Evolutionary conservation across 768 basidiomycete genomes (phyloP), one percentile per base, ranked within the genome.

Genomic region (Paxillus rubicundulus): DNA sequence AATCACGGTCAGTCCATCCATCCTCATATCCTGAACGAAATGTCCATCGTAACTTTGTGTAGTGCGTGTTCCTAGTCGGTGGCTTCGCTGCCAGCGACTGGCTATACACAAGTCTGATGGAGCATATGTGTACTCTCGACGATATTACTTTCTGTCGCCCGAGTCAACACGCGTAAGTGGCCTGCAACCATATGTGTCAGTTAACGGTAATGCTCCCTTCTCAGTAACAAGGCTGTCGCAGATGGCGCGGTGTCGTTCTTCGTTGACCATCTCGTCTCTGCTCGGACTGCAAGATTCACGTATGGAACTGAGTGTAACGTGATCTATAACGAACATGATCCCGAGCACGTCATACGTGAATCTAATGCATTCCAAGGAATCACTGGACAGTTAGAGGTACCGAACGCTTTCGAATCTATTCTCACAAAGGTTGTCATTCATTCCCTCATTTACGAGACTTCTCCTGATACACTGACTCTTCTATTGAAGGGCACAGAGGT

Each of bases 31-130:
- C 27, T 34, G 40, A n/a, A 14, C 14, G 21, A 16, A 12, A 34
- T 16, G 9, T 9, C 30, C n/a, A 55, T 9, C 4, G 18, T 41
- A 5, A 30, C 24, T 5, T 33, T 9, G n/a, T 30, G 37, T 42
- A 62, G 61, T 46, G 63, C 9, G 66, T 74, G 16, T 71, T 77
- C 43, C 71, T 82, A 2, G 77, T 79, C 1, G 77, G 78, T 12
- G 76, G 77, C 0, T 78, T 79, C 55, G 71, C 72, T 9, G 73
- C 75, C 3, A 77, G 70, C 44, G 70, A 73, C 34, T 77, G 70
- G 67, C 61, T 79, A 8, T 76, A 72, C 49, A 52, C 60, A 9
- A 64, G 68, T 37, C 70, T 82, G 3, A 67, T 70, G 28, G 57
- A 65, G 32, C 53, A 61, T 1, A 55, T 81, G 16, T 58, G 57